These are phyloP conservation scores for Coniophora puteana DNA, from an alignment of 1,284 basidiomycete species.

Conservation along the genomic window DNA sequence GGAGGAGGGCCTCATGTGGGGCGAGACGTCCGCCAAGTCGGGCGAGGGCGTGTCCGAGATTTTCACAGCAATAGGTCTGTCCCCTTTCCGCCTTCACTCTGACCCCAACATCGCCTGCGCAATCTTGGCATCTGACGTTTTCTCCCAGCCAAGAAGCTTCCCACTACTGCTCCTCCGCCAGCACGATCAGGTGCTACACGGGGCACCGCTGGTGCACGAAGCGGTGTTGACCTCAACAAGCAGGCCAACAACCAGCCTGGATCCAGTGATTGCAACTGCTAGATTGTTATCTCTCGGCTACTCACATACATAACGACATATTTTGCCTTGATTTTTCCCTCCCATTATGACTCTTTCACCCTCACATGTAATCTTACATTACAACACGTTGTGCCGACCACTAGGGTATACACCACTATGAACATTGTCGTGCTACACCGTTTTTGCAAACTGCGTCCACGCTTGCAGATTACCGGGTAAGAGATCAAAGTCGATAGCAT, in stretches of 20 bases:
- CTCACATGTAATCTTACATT: conserved; percentile 29
- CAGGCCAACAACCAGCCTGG: conserved; percentile 44
- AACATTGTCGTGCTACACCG: too few species aligned
- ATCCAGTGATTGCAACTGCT: conserved; percentile 75
- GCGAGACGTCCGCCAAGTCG: conserved; percentile 93
- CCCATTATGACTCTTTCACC: conserved; percentile 9
- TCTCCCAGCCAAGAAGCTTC: conserved; percentile 84
- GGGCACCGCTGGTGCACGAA: conserved; percentile 40
- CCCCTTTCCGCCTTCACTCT: background rate
- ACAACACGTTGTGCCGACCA: conserved; percentile 25
- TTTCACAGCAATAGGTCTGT: conserved; percentile 80
- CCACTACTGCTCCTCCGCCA: conserved; percentile 66
- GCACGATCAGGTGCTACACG: conserved; percentile 51
- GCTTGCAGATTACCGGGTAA: too few species aligned
- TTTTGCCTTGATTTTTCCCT: too few species aligned
- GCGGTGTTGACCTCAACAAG: conserved; percentile 75
- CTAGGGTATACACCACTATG: conserved; percentile 14
- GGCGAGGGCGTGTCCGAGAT: conserved; percentile 89
- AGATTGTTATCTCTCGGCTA: conserved; percentile 18
- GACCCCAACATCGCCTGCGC: conserved; percentile 2
- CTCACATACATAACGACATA: too few species aligned
- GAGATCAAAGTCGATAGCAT: too few species aligned
- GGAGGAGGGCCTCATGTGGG: conserved; percentile 94
- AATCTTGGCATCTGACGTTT: conserved; percentile 16
- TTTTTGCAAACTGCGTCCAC: too few species aligned